Evolutionary conservation across 2,329 filamentous ascomycete genomes (phyloP), one percentile per base, ranked within the genome.

Genomic region (Aspergillus carbonarius): DNA sequence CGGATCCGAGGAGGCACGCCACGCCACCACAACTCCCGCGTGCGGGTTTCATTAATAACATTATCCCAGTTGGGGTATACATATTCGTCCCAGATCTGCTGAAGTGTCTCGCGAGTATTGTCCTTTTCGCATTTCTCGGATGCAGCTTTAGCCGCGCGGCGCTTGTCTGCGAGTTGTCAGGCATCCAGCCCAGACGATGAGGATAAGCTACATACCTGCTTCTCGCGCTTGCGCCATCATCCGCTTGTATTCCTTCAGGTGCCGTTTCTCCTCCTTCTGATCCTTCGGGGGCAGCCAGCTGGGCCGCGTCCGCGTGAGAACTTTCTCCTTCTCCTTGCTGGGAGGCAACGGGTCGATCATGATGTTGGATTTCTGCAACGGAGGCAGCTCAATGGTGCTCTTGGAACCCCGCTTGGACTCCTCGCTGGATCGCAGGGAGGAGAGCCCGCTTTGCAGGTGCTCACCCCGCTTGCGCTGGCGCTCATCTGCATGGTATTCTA

Each of bases 251-350:
- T 88, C 82, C 70, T 85, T 92, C 64, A 99, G 73, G 74, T 99
- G 95, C 65, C 88, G 88, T 72, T 86, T 90, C 78, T 99, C 95
- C 74, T 99, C 95, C 55, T 90, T 90, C 1, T 92, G 93, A 64
- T 95, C 88, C 76, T 84, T 87, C 8, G 85, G 85, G 18, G 85
- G 87, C 54, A 86, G 79, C 87, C 82, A 90, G 49, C 82, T 88
- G 35, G 82, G 93, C 78, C 76, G 88, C 76, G 69, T 93, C 78
- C 75, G 88, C 81, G 80, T 84, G 20, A 88, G 73, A 15, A 87
- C 83, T 63, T 83, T 86, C 66, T 87, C 84, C 71, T 88, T 88
- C 73, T 88, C 86, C 68, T 83, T 86, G 66, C 85, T 88, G 51
- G 86, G 84, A 9, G 86, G 85, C 64, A 89, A 79, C 12, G 87